Conservation (phyloP, 208 protist genomes). For the Trypanosoma scelopori region DNA sequence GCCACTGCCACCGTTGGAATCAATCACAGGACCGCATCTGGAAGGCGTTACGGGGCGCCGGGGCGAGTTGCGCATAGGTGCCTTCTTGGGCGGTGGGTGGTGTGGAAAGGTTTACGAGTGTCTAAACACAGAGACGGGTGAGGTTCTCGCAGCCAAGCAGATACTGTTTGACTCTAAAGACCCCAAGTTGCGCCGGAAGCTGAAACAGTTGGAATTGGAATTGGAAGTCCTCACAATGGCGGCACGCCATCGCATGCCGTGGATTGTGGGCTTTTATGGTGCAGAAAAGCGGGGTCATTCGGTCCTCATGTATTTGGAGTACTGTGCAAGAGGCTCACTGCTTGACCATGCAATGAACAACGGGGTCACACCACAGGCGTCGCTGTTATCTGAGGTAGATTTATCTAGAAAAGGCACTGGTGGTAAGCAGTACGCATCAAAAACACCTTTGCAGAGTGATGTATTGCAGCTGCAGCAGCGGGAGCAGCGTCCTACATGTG, state of each 20-base stretch:
- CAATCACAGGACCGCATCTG: slow-evolving; percentile 44
- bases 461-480: not conserved
- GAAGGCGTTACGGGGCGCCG: slow-evolving; percentile 51
- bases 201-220: slow-evolving; percentile 78
- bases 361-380: slow-evolving; percentile 2
- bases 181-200: slow-evolving; percentile 52
- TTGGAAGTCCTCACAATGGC: slow-evolving; percentile 83
- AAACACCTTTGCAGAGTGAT: not conserved
- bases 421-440: not conserved
- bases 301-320: slow-evolving; percentile 92
- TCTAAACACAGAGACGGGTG: slow-evolving; percentile 78
- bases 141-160: slow-evolving; percentile 82
- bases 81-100: slow-evolving; percentile 80
- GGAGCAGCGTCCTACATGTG: not conserved
- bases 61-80: slow-evolving; percentile 74
- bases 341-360: slow-evolving; percentile 70
- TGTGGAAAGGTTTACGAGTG: slow-evolving; percentile 90
- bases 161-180: slow-evolving; percentile 89
- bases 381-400: slow-evolving; percentile 13
- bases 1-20: slow-evolving; percentile 50
- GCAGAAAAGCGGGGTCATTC: slow-evolving; percentile 81
- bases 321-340: slow-evolving; percentile 81
- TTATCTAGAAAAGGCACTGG: not conserved
- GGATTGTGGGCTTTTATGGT: slow-evolving; percentile 87
- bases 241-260: slow-evolving; percentile 56